Percentiles rank a stretch among this genome's conserved stretches.
These are phyloP conservation scores for Borovskyia barvae DNA, from an alignment of 208 protist species.

Conservation along the genomic window DNA sequence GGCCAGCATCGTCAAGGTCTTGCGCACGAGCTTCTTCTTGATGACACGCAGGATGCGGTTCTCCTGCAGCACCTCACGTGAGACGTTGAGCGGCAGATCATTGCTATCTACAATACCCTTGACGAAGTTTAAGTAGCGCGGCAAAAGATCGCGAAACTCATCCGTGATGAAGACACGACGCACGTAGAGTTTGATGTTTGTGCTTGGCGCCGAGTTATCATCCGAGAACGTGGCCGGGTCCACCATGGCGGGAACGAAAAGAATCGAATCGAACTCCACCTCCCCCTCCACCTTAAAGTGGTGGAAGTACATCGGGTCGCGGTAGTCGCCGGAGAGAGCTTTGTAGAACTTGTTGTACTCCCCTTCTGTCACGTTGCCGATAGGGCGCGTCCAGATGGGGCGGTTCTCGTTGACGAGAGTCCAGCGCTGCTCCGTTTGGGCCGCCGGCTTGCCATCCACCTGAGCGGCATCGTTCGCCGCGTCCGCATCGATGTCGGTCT, in stretches of 20 bases:
- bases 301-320: constrained; percentile 93
- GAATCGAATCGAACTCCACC: constrained; percentile 96
- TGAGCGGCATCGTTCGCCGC: constrained; percentile 45
- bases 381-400: constrained; percentile 98
- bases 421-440: constrained; percentile 87
- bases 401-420: constrained; percentile 97
- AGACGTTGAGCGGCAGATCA: constrained; percentile 99
- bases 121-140: constrained; percentile 94
- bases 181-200: constrained; percentile 96
- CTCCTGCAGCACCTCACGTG: constrained; percentile 99
- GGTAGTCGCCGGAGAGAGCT: constrained; percentile 92
- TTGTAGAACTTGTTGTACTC: constrained; percentile 99
- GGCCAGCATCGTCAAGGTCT: constrained; percentile 92
- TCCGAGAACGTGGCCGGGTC: constrained; percentile 92
- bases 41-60: constrained; percentile 95
- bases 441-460: no score
- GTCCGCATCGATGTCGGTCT: constrained; percentile 73
- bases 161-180: constrained; percentile 99
- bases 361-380: constrained; percentile 95
- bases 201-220: constrained; percentile 31
- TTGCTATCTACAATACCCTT: constrained; percentile 99
- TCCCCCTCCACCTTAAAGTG: constrained; percentile 98
- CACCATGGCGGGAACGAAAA: constrained; percentile 96
- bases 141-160: constrained; percentile 95
- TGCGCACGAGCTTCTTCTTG: constrained; percentile 97